A percentile compares a stretch with the other conserved stretches of the same genome.
Evolutionary conservation across 768 basidiomycete species (phyloP).

Genomic region (Suillus spraguei): DNA sequence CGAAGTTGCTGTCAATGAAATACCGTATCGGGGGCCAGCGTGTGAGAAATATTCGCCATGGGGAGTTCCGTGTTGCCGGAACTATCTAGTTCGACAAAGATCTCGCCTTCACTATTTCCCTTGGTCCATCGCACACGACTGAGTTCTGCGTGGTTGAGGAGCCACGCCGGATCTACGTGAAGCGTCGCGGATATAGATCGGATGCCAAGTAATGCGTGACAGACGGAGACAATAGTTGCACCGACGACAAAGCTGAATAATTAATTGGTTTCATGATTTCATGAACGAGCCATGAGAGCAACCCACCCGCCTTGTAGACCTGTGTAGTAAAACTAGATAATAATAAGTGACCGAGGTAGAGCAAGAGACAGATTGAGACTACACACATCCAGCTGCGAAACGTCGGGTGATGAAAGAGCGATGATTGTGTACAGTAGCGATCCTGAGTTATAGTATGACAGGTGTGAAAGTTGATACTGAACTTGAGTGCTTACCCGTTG

Average conservation of each 20-base stretch:
- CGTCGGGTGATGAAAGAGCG: not conserved
- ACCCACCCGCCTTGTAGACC: slow-evolving; percentile 10
- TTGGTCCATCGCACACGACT: slow-evolving; percentile 39
- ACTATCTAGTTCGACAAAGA: slow-evolving; percentile 15
- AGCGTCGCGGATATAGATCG: slow-evolving; percentile 40
- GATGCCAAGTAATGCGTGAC: slow-evolving; percentile 39
- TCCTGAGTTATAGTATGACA: slow-evolving; percentile 9
- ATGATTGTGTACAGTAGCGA: slow-evolving; percentile 12
- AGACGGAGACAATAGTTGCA: slow-evolving; percentile 27
- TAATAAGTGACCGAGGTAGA: not conserved
- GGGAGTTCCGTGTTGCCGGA: not conserved
- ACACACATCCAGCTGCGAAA: slow-evolving; percentile 2
- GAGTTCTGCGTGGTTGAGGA: slow-evolving; percentile 45
- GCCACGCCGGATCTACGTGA: slow-evolving; percentile 41
- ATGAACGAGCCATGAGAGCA: not conserved
- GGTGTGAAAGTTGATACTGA: not conserved
- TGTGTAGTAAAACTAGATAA: slow-evolving; percentile 7
- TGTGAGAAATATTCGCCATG: not conserved
- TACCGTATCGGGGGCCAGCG: not conserved
- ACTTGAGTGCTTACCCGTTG: slow-evolving; percentile 10
- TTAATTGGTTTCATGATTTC: not conserved
- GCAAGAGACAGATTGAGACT: not conserved
- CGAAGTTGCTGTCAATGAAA: not conserved
- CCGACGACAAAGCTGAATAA: slow-evolving; percentile 6
- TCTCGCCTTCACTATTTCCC: slow-evolving; percentile 37